A percentile compares a stretch with the other conserved stretches of the same genome.
These are phyloP conservation scores for Kluyveromyces nonfermentans DNA, from an alignment of 805 yeast genomes.

Conservation along the genomic window DNA sequence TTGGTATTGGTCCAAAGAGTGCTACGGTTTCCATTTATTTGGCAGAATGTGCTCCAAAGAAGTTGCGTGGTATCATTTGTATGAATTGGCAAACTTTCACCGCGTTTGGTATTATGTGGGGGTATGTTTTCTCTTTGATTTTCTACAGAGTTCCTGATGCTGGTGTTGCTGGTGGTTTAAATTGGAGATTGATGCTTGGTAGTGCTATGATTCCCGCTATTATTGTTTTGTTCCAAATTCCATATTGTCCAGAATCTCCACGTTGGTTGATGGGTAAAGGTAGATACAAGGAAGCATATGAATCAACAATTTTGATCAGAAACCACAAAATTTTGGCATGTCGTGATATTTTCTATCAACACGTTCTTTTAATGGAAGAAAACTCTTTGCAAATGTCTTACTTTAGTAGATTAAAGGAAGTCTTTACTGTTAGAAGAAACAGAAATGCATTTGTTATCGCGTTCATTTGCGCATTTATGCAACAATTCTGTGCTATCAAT, in stretches of 20 bases:
- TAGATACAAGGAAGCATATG: slow-evolving; percentile 49
- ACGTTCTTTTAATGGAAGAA: slow-evolving; percentile 56
- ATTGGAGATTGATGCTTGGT: slow-evolving; percentile 65
- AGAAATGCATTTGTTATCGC: slow-evolving; percentile 77
- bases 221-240: slow-evolving; percentile 48
- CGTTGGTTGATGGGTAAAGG: slow-evolving; percentile 70
- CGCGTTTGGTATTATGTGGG: slow-evolving; percentile 66
- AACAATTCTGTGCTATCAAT: slow-evolving; percentile 85
- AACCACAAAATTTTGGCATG: slow-evolving; percentile 50
- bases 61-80: slow-evolving; percentile 56
- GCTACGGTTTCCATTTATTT: slow-evolving; percentile 69
- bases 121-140: slow-evolving; percentile 56
- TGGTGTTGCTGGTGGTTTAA: slow-evolving; percentile 34
- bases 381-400: slow-evolving; percentile 40
- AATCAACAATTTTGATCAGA: slow-evolving; percentile 41
- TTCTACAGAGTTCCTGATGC: slow-evolving; percentile 43
- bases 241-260: slow-evolving; percentile 66
- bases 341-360: slow-evolving; percentile 60
- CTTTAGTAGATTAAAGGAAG: slow-evolving; percentile 39
- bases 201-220: slow-evolving; percentile 62
- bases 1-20: slow-evolving; percentile 65
- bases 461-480: slow-evolving; percentile 80
- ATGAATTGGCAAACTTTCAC: slow-evolving; percentile 74
- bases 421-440: slow-evolving; percentile 68
- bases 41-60: slow-evolving; percentile 55